phyloP scores from a whole-genome alignment of 2,329 filamentous ascomycete genomes.

The Rhynchosporium secalis region DNA sequence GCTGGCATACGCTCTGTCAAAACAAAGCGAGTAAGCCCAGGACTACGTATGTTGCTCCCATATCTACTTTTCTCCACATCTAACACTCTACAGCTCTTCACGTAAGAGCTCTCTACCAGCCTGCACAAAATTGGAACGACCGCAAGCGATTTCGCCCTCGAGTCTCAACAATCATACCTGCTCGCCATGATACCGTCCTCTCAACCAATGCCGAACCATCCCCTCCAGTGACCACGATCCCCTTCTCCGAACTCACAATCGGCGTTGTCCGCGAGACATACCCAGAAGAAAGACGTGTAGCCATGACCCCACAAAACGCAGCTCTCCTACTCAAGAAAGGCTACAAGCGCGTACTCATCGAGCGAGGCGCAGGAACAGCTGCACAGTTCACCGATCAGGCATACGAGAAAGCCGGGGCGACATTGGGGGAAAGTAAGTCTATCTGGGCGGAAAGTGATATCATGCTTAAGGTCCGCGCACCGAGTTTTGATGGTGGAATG shows the following conservation, averaged over 20 bases:
- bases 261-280: slow-evolving; percentile 80
- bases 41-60: slow-evolving; percentile 24
- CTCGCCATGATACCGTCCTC: slow-evolving; percentile 24
- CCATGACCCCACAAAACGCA: slow-evolving; percentile 82
- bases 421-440: slow-evolving; percentile 65
- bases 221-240: slow-evolving; percentile 40
- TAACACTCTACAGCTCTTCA: slow-evolving; percentile 24
- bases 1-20: slow-evolving; percentile 27
- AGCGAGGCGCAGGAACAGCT: slow-evolving; percentile 74
- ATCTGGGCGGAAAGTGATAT: slow-evolving; percentile 78
- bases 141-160: slow-evolving; percentile 27
- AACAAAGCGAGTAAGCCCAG: slow-evolving; percentile 18
- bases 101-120: slow-evolving; percentile 29
- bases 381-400: slow-evolving; percentile 77
- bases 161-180: slow-evolving; percentile 25
- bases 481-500: slow-evolving; percentile 56
- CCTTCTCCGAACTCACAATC: slow-evolving; percentile 72
- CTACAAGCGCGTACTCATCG: slow-evolving; percentile 73
- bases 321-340: slow-evolving; percentile 82
- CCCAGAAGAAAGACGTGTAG: slow-evolving; percentile 77
- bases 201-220: slow-evolving; percentile 21
- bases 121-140: slow-evolving; percentile 27
- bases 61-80: not conserved
- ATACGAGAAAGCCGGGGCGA: slow-evolving; percentile 77
- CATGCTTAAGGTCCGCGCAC: slow-evolving; percentile 79